phyloP scores from a whole-genome alignment of 495 filamentous ascomycete species.

The Talaromyces adpressus region DNA sequence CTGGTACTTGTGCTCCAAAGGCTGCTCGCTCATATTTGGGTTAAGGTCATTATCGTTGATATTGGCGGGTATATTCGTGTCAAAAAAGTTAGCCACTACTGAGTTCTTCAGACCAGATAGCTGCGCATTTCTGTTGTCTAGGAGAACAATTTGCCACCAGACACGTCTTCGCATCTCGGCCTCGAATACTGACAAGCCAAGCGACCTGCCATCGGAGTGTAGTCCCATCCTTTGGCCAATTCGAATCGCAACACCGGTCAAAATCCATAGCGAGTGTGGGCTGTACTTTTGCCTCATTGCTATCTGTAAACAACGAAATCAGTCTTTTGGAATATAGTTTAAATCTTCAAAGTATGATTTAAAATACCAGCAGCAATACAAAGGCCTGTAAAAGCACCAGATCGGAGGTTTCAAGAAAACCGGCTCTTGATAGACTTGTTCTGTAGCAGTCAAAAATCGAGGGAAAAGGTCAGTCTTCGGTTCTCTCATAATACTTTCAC shows the following conservation, averaged over 20 bases:
- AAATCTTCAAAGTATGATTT: background rate
- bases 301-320: slow-evolving; percentile 13
- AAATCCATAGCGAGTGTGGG: slow-evolving; percentile 33
- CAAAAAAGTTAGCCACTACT: no score
- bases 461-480: slow-evolving; percentile 26
- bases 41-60: no score
- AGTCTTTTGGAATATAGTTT: no score
- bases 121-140: slow-evolving; percentile 27
- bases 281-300: slow-evolving; percentile 25
- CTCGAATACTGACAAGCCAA: slow-evolving; percentile 19
- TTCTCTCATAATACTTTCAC: slow-evolving; percentile 32
- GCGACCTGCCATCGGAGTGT: slow-evolving; percentile 31
- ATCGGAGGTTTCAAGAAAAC: slow-evolving; percentile 34
- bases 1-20: slow-evolving; percentile 46
- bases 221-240: slow-evolving; percentile 36
- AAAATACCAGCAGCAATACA: slow-evolving; percentile 32
- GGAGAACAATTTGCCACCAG: slow-evolving; percentile 30
- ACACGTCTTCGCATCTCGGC: slow-evolving; percentile 35
- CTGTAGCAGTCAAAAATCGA: slow-evolving; percentile 34
- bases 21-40: slow-evolving; percentile 36
- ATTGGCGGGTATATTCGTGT: no score
- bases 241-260: slow-evolving; percentile 34
- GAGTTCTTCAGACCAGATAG: slow-evolving; percentile 3
- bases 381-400: slow-evolving; percentile 38
- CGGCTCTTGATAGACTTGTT: slow-evolving; percentile 38